These are phyloP conservation scores for Boletus sensibilis DNA, from an alignment of 768 basidiomycete genomes.

Conservation along the genomic window DNA sequence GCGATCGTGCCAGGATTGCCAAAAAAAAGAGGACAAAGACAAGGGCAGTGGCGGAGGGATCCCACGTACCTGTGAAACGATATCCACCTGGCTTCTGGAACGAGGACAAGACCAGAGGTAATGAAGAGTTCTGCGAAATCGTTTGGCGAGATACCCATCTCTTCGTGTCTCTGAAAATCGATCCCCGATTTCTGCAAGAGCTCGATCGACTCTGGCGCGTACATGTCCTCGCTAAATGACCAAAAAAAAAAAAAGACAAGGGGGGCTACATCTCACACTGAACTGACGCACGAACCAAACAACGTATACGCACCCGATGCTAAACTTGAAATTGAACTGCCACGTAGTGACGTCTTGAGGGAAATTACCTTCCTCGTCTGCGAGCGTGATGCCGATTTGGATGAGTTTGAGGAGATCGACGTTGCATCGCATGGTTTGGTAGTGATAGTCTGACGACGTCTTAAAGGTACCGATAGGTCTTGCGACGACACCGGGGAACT, in stretches of 20 bases:
- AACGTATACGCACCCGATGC: slow-evolving; percentile 62
- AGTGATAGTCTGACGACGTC: slow-evolving; percentile 97
- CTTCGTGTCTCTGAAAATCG: slow-evolving; percentile 91
- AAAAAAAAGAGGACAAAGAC: not conserved
- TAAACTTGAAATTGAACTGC: slow-evolving; percentile 99
- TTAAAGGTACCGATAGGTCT: slow-evolving; percentile 96
- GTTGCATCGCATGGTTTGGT: slow-evolving; percentile 99
- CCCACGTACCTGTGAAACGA: slow-evolving; percentile 88
- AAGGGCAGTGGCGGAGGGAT: not conserved
- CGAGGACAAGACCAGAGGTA: slow-evolving; percentile 89
- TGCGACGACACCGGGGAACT: slow-evolving; percentile 98
- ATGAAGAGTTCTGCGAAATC: slow-evolving; percentile 97
- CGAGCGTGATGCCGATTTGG: slow-evolving; percentile 92
- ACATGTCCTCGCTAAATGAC: slow-evolving; percentile 86
- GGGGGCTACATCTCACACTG: not conserved
- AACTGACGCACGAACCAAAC: not conserved
- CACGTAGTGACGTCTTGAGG: slow-evolving; percentile 91
- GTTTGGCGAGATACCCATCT: slow-evolving; percentile 87
- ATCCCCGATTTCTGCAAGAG: slow-evolving; percentile 92
- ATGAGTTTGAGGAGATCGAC: slow-evolving; percentile 98
- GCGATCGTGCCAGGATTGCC: not conserved
- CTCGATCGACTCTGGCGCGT: slow-evolving; percentile 95
- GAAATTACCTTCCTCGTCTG: slow-evolving; percentile 90
- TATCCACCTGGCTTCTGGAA: slow-evolving; percentile 91
- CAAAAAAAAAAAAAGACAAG: not conserved